phyloP scores from a whole-genome alignment of 768 basidiomycete species.

The Rhizopogon vinicolor region DNA sequence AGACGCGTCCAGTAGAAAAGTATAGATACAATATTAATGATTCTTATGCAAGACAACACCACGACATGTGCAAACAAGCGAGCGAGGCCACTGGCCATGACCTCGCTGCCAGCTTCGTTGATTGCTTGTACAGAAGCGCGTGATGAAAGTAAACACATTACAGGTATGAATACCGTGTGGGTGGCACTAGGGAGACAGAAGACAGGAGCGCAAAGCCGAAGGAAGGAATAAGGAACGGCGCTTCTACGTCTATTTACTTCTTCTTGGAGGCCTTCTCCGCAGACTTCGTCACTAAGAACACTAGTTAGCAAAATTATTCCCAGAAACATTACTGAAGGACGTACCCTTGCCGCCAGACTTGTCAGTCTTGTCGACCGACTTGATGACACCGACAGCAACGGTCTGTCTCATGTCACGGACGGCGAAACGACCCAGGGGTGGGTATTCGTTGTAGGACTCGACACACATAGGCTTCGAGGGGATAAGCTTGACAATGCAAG shows the following conservation, averaged over 20 bases:
- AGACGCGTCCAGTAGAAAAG: not conserved
- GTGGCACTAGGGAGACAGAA: conserved; percentile 27
- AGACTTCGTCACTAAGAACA: conserved; percentile 75
- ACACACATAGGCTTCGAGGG: conserved; percentile 97
- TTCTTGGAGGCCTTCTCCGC: conserved; percentile 96
- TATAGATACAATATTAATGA: conserved; percentile 1
- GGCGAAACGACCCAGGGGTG: conserved; percentile 98
- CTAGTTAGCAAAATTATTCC: conserved; percentile 4
- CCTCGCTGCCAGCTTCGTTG: conserved; percentile 33
- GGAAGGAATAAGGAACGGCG: conserved; percentile 54
- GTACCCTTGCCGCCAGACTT: conserved; percentile 83
- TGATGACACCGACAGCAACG: conserved; percentile 98
- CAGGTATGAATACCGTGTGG: conserved; percentile 30
- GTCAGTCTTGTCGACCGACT: conserved; percentile 93
- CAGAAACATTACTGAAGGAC: conserved; percentile 12
- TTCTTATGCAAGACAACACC: not conserved
- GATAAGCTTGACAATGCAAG: conserved; percentile 96
- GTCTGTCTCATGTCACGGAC: conserved; percentile 99
- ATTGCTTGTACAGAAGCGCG: conserved; percentile 45
- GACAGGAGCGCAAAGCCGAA: conserved; percentile 40
- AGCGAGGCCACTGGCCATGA: conserved; percentile 10
- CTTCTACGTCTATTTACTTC: conserved; percentile 87
- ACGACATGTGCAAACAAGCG: conserved; percentile 3
- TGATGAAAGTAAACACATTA: conserved; percentile 29
- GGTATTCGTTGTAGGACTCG: conserved; percentile 94